phyloP scores from a whole-genome alignment of 805 yeast species.

The Tetrapisispora phaffii region DNA sequence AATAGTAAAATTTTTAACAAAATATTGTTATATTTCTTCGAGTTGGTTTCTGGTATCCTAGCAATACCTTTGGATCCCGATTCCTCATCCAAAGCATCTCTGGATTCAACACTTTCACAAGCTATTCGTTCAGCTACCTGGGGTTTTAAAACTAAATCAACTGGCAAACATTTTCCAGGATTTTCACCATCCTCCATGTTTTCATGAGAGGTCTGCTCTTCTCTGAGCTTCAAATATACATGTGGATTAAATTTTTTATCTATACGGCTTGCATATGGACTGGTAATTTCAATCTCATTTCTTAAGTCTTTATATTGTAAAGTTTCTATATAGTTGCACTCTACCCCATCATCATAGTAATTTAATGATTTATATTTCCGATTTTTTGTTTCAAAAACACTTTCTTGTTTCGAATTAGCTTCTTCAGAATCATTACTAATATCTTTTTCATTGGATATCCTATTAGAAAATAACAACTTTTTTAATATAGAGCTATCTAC shows the following conservation, averaged over 20 bases:
- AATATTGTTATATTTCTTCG: neutral
- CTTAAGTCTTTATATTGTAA: slow-evolving; percentile 12
- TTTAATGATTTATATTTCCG: neutral
- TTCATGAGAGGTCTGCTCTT: no score
- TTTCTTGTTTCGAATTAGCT: neutral
- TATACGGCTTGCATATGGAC: slow-evolving; percentile 7
- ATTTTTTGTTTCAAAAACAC: neutral
- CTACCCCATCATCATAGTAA: neutral
- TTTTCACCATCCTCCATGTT: no score
- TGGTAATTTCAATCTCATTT: slow-evolving; percentile 14
- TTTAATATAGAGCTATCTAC: slow-evolving; percentile 5
- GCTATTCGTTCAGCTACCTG: neutral
- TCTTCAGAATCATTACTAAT: neutral
- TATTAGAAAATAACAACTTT: neutral
- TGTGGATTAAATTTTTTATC: neutral
- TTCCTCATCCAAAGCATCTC: neutral
- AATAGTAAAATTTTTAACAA: neutral
- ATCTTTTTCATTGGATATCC: neutral
- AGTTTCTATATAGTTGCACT: slow-evolving; percentile 9
- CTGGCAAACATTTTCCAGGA: neutral
- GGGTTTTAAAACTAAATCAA: neutral
- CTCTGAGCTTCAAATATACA: no score
- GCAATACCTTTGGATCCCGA: neutral
- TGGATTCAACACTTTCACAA: neutral
- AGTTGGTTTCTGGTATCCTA: neutral